Evolutionary conservation across 257 asterid species (phyloP).

Genomic region (Dorcoceras hygrometricum): DNA sequence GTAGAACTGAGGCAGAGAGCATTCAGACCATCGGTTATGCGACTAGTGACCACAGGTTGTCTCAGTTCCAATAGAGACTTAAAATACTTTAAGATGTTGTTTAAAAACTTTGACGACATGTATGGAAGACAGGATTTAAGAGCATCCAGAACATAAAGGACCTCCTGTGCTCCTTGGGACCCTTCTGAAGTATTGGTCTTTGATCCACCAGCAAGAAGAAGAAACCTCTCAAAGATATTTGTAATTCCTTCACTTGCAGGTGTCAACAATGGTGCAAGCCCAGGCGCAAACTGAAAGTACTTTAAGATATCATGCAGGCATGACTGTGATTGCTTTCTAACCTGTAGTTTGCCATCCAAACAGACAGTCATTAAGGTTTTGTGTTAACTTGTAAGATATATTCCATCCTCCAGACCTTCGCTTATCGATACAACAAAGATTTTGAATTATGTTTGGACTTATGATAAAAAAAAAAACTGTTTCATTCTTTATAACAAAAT

Average conservation of each 20-base stretch:
- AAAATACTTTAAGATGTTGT: constrained; percentile 62
- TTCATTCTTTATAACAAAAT: no score
- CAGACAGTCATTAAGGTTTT: neutral
- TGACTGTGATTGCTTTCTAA: constrained; percentile 63
- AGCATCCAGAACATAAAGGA: constrained; percentile 79
- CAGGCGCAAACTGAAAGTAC: constrained; percentile 42
- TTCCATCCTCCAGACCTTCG: no score
- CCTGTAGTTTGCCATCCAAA: constrained; percentile 47
- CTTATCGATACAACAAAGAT: no score
- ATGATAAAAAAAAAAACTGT: no score
- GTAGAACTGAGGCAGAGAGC: constrained; percentile 61
- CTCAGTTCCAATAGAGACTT: constrained; percentile 68
- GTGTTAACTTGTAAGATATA: no score
- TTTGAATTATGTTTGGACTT: no score
- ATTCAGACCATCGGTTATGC: constrained; percentile 64
- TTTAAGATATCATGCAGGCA: constrained; percentile 57
- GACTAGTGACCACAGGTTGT: constrained; percentile 64
- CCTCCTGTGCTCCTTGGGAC: constrained; percentile 74
- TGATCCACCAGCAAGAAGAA: constrained; percentile 87
- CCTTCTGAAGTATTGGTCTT: constrained; percentile 50
- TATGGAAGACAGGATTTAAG: constrained; percentile 70
- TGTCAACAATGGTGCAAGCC: constrained; percentile 41
- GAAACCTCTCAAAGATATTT: constrained; percentile 64
- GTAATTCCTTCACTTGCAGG: constrained; percentile 81
- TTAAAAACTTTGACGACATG: constrained; percentile 59